Percentiles rank a stretch among this genome's conserved stretches.
Evolutionary conservation across 2,329 filamentous ascomycete genomes (phyloP).

Genomic region (Gaeumannomyces tritici): DNA sequence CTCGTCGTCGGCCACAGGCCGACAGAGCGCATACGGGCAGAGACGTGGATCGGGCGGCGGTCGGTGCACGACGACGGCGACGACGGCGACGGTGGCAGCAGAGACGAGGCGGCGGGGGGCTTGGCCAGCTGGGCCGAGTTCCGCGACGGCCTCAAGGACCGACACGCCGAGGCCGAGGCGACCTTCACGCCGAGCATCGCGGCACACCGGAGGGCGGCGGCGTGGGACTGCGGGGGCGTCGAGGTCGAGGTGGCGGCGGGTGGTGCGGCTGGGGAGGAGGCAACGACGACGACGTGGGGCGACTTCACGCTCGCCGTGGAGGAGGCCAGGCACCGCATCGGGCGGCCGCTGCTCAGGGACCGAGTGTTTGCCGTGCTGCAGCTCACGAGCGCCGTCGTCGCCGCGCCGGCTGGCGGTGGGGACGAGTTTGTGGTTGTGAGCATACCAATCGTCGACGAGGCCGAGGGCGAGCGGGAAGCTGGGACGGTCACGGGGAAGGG

Average conservation of each 20-base stretch:
- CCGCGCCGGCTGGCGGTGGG: slow-evolving; percentile 14
- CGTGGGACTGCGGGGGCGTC: slow-evolving; percentile 23
- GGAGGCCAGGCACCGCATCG: slow-evolving; percentile 58
- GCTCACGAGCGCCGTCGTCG: slow-evolving; percentile 38
- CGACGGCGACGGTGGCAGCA: too few species aligned
- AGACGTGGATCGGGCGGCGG: slow-evolving; percentile 56
- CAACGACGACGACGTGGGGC: slow-evolving; percentile 25
- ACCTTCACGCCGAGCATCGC: slow-evolving; percentile 49
- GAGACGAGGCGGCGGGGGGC: slow-evolving; percentile 26
- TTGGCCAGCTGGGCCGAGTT: slow-evolving; percentile 59
- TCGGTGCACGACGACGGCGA: slow-evolving; percentile 47
- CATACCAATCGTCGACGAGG: slow-evolving; percentile 39
- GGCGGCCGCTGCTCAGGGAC: slow-evolving; percentile 46
- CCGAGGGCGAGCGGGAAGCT: neutral
- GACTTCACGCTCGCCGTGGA: slow-evolving; percentile 41
- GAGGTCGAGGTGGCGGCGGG: slow-evolving; percentile 15
- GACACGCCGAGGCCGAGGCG: slow-evolving; percentile 46
- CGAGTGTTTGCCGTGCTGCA: slow-evolving; percentile 60
- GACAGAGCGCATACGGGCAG: slow-evolving; percentile 20
- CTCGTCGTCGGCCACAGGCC: too few species aligned
- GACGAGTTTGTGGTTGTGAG: slow-evolving; percentile 48
- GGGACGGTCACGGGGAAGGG: too few species aligned
- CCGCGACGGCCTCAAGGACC: slow-evolving; percentile 43
- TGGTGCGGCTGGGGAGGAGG: slow-evolving; percentile 9
- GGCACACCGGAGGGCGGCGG: neutral